These are phyloP conservation scores for Pharus latifolius DNA, from an alignment of 176 grass and related monocot genomes.

Conservation along the genomic window DNA sequence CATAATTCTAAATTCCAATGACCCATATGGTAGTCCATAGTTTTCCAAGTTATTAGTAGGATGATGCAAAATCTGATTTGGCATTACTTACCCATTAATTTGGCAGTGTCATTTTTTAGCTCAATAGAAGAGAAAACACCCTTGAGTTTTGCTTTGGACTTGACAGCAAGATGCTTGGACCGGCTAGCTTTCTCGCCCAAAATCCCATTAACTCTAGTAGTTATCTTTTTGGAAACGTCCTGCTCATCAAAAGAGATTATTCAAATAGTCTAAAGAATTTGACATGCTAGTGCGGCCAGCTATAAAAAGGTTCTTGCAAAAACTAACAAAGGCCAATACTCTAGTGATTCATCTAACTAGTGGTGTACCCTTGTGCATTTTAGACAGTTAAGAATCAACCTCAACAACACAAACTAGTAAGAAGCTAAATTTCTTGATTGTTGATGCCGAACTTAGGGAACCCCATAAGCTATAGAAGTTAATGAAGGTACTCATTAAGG, in stretches of 20 bases:
- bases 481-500: too few relatives aligned
- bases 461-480: too few relatives aligned
- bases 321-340: background rate
- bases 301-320: background rate
- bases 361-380: background rate
- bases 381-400: too few relatives aligned
- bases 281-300: background rate
- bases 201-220: background rate
- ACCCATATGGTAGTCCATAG: background rate
- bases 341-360: background rate
- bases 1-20: too few relatives aligned
- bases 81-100: background rate
- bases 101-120: background rate
- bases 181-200: background rate
- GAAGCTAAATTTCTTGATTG: too few relatives aligned
- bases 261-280: background rate
- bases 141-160: slow-evolving; percentile 28
- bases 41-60: background rate
- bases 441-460: too few relatives aligned
- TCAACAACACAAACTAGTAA: too few relatives aligned
- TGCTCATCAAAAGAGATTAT: background rate
- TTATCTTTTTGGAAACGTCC: slow-evolving; percentile 33
- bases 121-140: slow-evolving; percentile 15
- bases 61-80: background rate
- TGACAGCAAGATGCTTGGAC: slow-evolving; percentile 7